phyloP scores from a whole-genome alignment of 2,329 filamentous ascomycete species.

The Macroventuria anomochaeta region DNA sequence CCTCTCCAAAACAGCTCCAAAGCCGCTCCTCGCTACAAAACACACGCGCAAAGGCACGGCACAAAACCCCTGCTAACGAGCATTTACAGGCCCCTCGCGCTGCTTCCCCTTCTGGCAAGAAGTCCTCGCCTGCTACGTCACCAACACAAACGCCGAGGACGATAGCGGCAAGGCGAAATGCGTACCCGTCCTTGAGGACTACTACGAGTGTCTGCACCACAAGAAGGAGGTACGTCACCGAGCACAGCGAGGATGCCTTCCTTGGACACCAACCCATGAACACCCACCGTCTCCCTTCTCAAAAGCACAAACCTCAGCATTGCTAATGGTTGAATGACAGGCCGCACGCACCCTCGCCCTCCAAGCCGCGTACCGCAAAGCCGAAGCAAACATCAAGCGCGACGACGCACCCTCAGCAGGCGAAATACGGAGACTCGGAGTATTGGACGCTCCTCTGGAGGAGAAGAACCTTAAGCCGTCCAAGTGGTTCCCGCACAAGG shows the following conservation, averaged over 20 bases:
- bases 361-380: conserved; percentile 83
- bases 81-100: conserved; percentile 67
- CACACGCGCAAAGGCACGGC: background rate
- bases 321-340: conserved; percentile 54
- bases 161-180: conserved; percentile 87
- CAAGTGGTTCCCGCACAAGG: conserved; percentile 53
- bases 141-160: conserved; percentile 84
- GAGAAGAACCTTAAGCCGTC: conserved; percentile 63
- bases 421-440: conserved; percentile 84
- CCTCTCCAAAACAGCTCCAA: background rate
- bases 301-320: too few species aligned
- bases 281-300: too few species aligned
- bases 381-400: conserved; percentile 73
- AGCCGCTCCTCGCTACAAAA: background rate
- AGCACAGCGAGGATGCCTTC: too few species aligned
- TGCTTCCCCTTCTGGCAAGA: conserved; percentile 99
- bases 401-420: conserved; percentile 83
- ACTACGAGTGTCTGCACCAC: conserved; percentile 98
- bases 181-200: conserved; percentile 84
- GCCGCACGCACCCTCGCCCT: conserved; percentile 78
- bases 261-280: too few species aligned
- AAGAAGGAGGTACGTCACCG: conserved; percentile 84
- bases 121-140: conserved; percentile 95
- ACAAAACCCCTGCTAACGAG: conserved; percentile 1
- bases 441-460: conserved; percentile 79